Percentiles rank a stretch among this genome's conserved stretches.
Evolutionary conservation across 2,329 filamentous ascomycete species (phyloP).

Genomic region (Botrytis porri): DNA sequence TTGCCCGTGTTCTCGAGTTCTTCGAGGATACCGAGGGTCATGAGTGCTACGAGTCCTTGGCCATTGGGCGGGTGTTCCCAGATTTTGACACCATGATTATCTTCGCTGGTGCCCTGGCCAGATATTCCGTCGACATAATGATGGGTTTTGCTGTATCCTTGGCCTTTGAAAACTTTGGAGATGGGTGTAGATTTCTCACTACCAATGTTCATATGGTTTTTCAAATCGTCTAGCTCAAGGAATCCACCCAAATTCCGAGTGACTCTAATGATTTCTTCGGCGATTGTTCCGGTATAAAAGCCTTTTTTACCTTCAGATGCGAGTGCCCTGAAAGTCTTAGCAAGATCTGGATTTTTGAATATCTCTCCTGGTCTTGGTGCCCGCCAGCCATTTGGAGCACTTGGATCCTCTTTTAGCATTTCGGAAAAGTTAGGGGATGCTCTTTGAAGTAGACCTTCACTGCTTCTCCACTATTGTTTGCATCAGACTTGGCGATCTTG

Average conservation of each 20-base stretch:
- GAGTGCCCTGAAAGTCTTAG: slow-evolving; percentile 75
- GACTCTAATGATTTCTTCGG: slow-evolving; percentile 75
- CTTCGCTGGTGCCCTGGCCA: slow-evolving; percentile 40
- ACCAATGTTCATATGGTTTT: slow-evolving; percentile 68
- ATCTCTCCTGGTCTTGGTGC: slow-evolving; percentile 80
- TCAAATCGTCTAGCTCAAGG: slow-evolving; percentile 75
- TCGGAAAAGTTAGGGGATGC: slow-evolving; percentile 86
- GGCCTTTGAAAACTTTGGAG: slow-evolving; percentile 72
- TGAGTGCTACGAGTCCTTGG: slow-evolving; percentile 90
- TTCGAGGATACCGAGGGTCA: slow-evolving; percentile 89
- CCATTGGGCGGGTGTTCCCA: slow-evolving; percentile 98
- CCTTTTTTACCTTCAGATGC: slow-evolving; percentile 81
- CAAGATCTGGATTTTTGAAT: slow-evolving; percentile 80
- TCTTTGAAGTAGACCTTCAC: slow-evolving; percentile 60
- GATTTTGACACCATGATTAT: slow-evolving; percentile 64
- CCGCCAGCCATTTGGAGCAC: slow-evolving; percentile 65
- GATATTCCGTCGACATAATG: slow-evolving; percentile 43
- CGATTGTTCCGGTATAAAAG: slow-evolving; percentile 85
- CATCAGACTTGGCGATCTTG: slow-evolving; percentile 10
- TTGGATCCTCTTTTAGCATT: slow-evolving; percentile 76
- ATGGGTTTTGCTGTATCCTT: slow-evolving; percentile 52
- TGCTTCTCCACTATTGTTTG: slow-evolving; percentile 62
- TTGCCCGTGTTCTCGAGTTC: slow-evolving; percentile 73
- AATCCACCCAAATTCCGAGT: slow-evolving; percentile 73
- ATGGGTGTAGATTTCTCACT: slow-evolving; percentile 84